phyloP scores from a whole-genome alignment of 805 yeast genomes.

The Saturnispora hagleri region DNA sequence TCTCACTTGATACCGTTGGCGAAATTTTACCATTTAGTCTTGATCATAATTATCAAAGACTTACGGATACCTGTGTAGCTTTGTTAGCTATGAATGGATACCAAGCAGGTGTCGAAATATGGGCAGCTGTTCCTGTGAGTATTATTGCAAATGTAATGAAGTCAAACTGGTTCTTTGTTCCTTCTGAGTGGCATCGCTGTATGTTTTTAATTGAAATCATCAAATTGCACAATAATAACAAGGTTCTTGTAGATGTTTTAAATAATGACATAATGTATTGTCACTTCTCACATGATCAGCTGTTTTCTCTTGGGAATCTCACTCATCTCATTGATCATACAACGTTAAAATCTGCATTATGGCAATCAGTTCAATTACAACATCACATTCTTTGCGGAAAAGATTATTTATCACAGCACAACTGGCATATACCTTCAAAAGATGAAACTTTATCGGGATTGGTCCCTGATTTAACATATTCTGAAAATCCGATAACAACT shows the following conservation, averaged over 20 bases:
- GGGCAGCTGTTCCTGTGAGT: conserved; percentile 39
- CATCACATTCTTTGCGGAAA: conserved; percentile 6
- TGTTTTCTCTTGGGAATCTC: conserved; percentile 28
- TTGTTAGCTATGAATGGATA: conserved; percentile 39
- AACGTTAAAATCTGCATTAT: conserved; percentile 38
- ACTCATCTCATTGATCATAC: conserved; percentile 30
- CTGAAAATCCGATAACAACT: conserved; percentile 25
- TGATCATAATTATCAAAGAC: conserved; percentile 4
- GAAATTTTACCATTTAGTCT: conserved; percentile 5
- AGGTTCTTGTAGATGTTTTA: conserved; percentile 26
- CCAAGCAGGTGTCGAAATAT: conserved; percentile 34
- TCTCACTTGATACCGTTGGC: conserved; percentile 1
- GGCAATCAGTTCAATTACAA: conserved; percentile 39
- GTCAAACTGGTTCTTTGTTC: conserved; percentile 43
- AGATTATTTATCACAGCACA: conserved; percentile 7
- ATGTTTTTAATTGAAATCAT: conserved; percentile 23
- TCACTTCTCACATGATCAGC: conserved; percentile 39
- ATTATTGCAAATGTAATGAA: conserved; percentile 38
- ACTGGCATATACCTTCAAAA: conserved; percentile 35
- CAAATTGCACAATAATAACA: conserved; percentile 8
- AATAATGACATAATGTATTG: conserved; percentile 38
- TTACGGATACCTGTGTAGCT: conserved; percentile 8
- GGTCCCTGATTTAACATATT: conserved; percentile 29
- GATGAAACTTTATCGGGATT: conserved; percentile 41
- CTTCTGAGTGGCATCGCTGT: conserved; percentile 48